A percentile compares a stretch with the other conserved stretches of the same genome.
phyloP scores from a whole-genome alignment of 768 basidiomycete genomes.

The Leccinellum rugosiceps region DNA sequence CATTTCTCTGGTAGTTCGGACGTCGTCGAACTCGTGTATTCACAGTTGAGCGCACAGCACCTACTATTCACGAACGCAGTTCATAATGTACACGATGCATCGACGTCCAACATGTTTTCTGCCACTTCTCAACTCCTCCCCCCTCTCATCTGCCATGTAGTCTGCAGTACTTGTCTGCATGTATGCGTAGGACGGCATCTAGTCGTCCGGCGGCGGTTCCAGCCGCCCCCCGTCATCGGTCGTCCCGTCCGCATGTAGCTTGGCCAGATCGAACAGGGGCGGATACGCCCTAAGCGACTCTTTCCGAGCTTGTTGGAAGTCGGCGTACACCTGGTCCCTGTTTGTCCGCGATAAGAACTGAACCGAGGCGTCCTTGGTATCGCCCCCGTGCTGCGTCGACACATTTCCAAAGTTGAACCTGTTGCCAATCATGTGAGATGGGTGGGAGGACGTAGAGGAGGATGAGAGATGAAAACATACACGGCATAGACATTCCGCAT shows the following conservation, averaged over 20 bases:
- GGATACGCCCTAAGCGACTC: conserved; percentile 15
- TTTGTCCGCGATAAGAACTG: conserved; percentile 39
- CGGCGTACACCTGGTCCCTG: conserved; percentile 31
- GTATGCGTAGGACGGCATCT: not conserved
- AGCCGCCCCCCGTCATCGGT: conserved; percentile 18
- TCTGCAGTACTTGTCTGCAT: not conserved
- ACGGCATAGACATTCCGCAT: conserved; percentile 46
- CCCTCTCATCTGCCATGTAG: not conserved
- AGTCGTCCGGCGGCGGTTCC: conserved; percentile 4
- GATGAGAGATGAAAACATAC: conserved; percentile 21
- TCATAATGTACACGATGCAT: not conserved
- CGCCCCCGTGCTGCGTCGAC: conserved; percentile 6
- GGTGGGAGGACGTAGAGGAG: not conserved
- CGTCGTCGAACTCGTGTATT: not conserved
- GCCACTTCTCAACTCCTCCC: not conserved
- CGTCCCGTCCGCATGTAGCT: conserved; percentile 21
- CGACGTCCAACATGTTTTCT: not conserved
- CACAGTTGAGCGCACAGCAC: not conserved
- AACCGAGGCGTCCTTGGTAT: conserved; percentile 34
- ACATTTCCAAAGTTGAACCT: conserved; percentile 45
- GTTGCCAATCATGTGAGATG: not conserved
- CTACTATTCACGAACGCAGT: not conserved
- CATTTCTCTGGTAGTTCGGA: not conserved
- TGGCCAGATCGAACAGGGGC: conserved; percentile 22
- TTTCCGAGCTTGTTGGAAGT: conserved; percentile 21